Percentiles rank a stretch among this genome's conserved stretches.
These are phyloP conservation scores for Kregervanrija pseudodelftensis DNA, from an alignment of 805 yeast genomes.

Conservation along the genomic window DNA sequence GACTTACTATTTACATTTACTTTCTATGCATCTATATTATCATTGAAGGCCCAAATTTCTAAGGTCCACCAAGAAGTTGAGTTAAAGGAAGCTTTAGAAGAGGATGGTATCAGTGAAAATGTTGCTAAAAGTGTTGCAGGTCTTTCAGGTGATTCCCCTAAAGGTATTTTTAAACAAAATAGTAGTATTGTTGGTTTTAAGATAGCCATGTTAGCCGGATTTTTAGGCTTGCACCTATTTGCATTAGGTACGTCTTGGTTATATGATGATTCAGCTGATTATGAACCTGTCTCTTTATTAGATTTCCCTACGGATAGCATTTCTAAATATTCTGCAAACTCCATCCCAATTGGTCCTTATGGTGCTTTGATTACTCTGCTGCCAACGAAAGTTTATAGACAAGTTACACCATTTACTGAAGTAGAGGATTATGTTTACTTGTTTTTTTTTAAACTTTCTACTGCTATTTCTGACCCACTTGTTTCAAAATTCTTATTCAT, in stretches of 20 bases:
- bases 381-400: slow-evolving; percentile 51
- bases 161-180: slow-evolving; percentile 28
- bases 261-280: slow-evolving; percentile 37
- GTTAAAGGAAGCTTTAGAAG: slow-evolving; percentile 76
- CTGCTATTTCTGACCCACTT: slow-evolving; percentile 70
- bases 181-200: slow-evolving; percentile 48
- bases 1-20: slow-evolving; percentile 73
- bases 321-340: slow-evolving; percentile 35
- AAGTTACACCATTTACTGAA: slow-evolving; percentile 47
- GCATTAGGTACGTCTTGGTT: slow-evolving; percentile 70
- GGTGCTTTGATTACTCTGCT: slow-evolving; percentile 48
- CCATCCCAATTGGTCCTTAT: slow-evolving; percentile 37
- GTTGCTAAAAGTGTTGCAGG: slow-evolving; percentile 69
- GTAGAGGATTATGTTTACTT: slow-evolving; percentile 54
- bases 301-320: slow-evolving; percentile 26
- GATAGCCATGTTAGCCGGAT: slow-evolving; percentile 49
- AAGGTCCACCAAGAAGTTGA: slow-evolving; percentile 76
- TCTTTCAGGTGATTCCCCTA: slow-evolving; percentile 23
- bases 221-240: slow-evolving; percentile 57
- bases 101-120: slow-evolving; percentile 75
- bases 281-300: slow-evolving; percentile 15
- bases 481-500: slow-evolving; percentile 71
- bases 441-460: slow-evolving; percentile 48
- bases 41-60: slow-evolving; percentile 83
- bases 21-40: slow-evolving; percentile 74